Conservation (phyloP, 352 stramenopile genomes). For the Globisporangium cystogenes region DNA sequence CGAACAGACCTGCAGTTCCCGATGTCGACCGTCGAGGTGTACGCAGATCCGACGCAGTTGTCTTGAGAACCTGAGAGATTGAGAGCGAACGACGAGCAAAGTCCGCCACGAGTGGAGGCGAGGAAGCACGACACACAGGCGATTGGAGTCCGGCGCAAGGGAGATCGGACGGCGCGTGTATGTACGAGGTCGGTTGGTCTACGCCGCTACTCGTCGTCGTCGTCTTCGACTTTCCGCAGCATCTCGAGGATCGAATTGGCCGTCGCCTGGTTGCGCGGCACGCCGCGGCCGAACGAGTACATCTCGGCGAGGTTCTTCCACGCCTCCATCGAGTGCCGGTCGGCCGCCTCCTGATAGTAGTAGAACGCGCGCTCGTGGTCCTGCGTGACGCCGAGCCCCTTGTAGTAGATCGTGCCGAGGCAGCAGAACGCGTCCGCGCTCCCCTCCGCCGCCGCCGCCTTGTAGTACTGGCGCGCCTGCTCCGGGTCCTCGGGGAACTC, state of each 20-base stretch:
- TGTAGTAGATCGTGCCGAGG: constrained; percentile 78
- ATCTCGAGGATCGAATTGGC: constrained; percentile 85
- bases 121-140: not conserved
- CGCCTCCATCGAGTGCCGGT: constrained; percentile 76
- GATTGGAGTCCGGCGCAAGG: not conserved
- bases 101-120: too few species aligned
- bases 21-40: constrained; percentile 68
- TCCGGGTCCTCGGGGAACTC: constrained; percentile 69
- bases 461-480: constrained; percentile 65
- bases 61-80: constrained; percentile 4
- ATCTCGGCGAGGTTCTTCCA: constrained; percentile 89
- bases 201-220: constrained; percentile 2
- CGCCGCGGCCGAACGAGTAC: constrained; percentile 70
- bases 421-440: constrained; percentile 73
- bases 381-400: constrained; percentile 55
- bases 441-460: constrained; percentile 54
- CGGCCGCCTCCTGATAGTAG: constrained; percentile 84
- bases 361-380: constrained; percentile 79
- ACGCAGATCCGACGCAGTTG: constrained; percentile 36
- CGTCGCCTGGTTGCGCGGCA: constrained; percentile 73
- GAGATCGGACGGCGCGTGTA: not conserved
- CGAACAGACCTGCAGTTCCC: constrained; percentile 63
- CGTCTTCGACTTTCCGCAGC: constrained; percentile 26
- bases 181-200: not conserved
- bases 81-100: not conserved